Evolutionary conservation across 75 land plant genomes (phyloP).

Genomic region (Isoetes taiwanensis): DNA sequence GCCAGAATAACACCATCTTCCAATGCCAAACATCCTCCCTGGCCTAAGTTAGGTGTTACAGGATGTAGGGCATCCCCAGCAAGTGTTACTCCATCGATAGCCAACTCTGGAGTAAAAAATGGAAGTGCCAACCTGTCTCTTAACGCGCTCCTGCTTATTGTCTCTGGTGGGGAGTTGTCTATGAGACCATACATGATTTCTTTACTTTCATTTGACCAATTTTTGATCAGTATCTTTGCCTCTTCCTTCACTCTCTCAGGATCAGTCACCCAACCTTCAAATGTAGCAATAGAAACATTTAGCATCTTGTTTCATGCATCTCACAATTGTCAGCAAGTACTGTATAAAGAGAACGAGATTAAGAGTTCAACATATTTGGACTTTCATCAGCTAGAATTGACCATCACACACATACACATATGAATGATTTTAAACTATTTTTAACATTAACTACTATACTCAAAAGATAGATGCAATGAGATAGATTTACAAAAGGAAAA

Average conservation of each 20-base stretch:
- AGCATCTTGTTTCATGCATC: neutral
- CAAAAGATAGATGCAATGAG: neutral
- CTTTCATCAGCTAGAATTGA: constrained; percentile 13
- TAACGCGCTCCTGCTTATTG: no score
- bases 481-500: neutral
- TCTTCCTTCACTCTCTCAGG: constrained; percentile 17
- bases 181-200: no score
- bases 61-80: constrained; percentile 5
- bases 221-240: no score
- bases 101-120: neutral
- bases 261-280: neutral
- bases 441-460: neutral
- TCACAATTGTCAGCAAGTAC: neutral
- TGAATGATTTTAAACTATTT: neutral
- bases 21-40: neutral
- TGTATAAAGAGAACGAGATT: neutral
- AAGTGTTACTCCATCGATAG: neutral
- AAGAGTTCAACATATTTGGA: constrained; percentile 14
- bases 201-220: no score
- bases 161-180: no score
- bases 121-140: no score
- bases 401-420: constrained; percentile 12
- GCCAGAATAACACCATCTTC: constrained; percentile 5
- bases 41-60: neutral
- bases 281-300: neutral